Evolutionary conservation across 257 asterid species (phyloP).

Genomic region (Capsicum rhomboideum): DNA sequence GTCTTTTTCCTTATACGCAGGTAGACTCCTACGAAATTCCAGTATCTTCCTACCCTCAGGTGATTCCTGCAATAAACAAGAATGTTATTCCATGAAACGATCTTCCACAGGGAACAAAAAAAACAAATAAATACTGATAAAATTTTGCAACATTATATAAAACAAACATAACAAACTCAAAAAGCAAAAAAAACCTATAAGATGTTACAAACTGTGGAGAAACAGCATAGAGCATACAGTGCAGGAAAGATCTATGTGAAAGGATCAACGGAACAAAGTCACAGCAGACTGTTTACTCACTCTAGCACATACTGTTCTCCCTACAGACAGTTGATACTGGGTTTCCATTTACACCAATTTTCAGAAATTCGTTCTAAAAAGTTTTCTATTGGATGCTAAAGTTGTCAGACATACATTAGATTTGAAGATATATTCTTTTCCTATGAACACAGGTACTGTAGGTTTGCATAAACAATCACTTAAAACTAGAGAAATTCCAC

Average conservation of each 20-base stretch:
- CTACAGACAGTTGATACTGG: not conserved
- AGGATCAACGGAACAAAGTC: not conserved
- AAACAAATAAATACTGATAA: not conserved
- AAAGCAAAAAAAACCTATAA: not conserved
- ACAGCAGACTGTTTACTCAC: not conserved
- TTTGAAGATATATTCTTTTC: not conserved
- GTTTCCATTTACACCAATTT: not conserved
- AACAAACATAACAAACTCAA: not conserved
- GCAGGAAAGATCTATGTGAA: not conserved
- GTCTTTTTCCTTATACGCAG: slow-evolving; percentile 78
- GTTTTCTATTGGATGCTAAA: not conserved
- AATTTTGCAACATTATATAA: not conserved
- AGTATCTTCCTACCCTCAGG: slow-evolving; percentile 67
- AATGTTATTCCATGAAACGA: not conserved
- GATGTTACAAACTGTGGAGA: not conserved
- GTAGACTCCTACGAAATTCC: slow-evolving; percentile 67
- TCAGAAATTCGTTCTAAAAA: not conserved
- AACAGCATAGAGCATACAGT: not conserved
- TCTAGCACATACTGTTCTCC: not conserved
- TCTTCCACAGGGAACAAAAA: not conserved
- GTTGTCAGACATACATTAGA: not conserved
- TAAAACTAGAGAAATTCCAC: not conserved
- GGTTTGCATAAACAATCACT: not conserved
- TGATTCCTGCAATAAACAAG: slow-evolving; percentile 47
- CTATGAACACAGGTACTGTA: not conserved